These are phyloP conservation scores for Puya raimondii DNA, from an alignment of 176 grass and related monocot species.

Conservation along the genomic window DNA sequence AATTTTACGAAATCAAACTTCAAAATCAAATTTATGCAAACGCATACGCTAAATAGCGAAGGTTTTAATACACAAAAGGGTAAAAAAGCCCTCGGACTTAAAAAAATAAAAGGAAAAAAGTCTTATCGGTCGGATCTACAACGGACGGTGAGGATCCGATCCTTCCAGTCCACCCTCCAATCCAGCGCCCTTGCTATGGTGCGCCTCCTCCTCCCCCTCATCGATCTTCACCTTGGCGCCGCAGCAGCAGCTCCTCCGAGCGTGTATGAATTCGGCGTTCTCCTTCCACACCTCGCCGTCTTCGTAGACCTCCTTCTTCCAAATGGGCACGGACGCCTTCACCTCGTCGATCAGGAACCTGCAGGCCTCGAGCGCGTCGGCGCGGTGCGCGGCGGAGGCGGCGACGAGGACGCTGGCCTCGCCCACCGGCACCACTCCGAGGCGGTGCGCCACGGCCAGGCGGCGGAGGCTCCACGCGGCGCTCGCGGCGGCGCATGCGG, in stretches of 20 bases:
- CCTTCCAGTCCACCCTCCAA: background rate
- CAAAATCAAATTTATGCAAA: too few species aligned
- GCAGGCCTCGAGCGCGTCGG: conserved; percentile 89
- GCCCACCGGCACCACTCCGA: conserved; percentile 50
- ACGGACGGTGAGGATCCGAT: background rate
- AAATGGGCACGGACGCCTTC: conserved; percentile 88
- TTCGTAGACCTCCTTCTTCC: conserved; percentile 98
- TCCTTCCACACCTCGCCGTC: conserved; percentile 99
- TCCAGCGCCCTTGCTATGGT: too few species aligned
- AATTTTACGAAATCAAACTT: too few species aligned
- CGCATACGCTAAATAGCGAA: too few species aligned
- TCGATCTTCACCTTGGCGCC: conserved; percentile 55
- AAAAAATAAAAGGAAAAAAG: background rate
- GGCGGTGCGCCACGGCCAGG: conserved; percentile 64
- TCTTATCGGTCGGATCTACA: background rate
- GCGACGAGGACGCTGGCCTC: conserved; percentile 94
- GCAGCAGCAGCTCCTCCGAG: conserved; percentile 35
- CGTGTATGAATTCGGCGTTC: conserved; percentile 65
- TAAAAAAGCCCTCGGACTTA: too few species aligned
- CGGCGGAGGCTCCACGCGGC: conserved; percentile 38
- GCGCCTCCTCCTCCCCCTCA: background rate
- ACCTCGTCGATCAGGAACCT: conserved; percentile 83
- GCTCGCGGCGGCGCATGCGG: conserved; percentile 46
- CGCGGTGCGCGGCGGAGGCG: conserved; percentile 64
- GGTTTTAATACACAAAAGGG: too few species aligned